Percentiles rank a stretch among this genome's conserved stretches.
Conservation (phyloP, 192 early-diverging fungal species). For the Polychytrium aggregatum region DNA sequence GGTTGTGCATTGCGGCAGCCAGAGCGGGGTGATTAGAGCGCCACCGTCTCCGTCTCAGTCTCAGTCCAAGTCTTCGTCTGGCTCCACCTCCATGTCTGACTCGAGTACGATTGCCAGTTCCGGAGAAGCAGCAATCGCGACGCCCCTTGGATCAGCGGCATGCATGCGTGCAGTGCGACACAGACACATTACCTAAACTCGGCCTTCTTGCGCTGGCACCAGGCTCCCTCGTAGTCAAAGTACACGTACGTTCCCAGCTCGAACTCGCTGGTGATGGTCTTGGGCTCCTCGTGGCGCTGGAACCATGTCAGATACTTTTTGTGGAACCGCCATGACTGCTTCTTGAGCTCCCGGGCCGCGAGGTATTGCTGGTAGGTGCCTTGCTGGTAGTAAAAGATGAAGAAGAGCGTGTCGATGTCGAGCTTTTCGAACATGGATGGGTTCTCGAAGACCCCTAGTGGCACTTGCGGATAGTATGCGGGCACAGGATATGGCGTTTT, state of each 20-base stretch:
- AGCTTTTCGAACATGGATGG: constrained; percentile 80
- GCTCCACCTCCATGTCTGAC: too few species aligned
- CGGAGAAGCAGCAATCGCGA: too few species aligned
- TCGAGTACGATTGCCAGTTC: too few species aligned
- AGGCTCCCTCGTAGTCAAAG: constrained; percentile 95
- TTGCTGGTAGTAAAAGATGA: constrained; percentile 96
- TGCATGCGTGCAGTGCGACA: not conserved
- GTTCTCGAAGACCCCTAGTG: constrained; percentile 68
- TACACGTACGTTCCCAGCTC: constrained; percentile 98
- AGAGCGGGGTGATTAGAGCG: too few species aligned
- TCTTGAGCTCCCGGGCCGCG: constrained; percentile 89
- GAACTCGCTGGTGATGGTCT: constrained; percentile 89
- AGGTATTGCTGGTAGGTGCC: constrained; percentile 94
- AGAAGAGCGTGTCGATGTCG: constrained; percentile 91
- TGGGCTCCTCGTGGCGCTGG: constrained; percentile 94
- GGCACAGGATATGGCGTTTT: constrained; percentile 70
- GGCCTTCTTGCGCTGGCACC: constrained; percentile 94
- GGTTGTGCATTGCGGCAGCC: too few species aligned
- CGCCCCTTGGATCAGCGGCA: too few species aligned
- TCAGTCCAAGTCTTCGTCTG: too few species aligned
- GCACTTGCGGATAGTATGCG: constrained; percentile 82
- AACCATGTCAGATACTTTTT: constrained; percentile 99
- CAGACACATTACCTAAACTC: constrained; percentile 62
- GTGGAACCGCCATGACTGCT: constrained; percentile 96
- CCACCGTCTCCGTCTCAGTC: too few species aligned